Evolutionary conservation across 2,329 filamentous ascomycete genomes (phyloP), one percentile per base, ranked within the genome.

Genomic region (Colletotrichum sp.): DNA sequence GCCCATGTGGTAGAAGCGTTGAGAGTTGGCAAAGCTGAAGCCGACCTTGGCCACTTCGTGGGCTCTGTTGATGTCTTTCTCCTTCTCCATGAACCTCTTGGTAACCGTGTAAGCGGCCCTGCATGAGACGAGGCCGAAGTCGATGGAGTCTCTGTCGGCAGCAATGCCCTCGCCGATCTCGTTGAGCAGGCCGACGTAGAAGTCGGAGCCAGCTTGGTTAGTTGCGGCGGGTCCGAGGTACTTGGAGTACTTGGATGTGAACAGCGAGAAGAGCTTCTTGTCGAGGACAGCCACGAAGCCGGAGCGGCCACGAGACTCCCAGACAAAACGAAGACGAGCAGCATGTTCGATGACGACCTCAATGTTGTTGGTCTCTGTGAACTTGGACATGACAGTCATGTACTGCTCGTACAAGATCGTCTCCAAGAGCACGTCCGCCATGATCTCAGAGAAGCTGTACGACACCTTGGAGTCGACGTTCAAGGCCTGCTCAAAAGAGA

Each of bases 401-500:
- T 84, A 84, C 77, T 85, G 80, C 75, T 85, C 83, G 77, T 84
- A 85, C 76, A 87, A 79, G 16, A 83, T 76, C 55, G 84, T 84
- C 81, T 88, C 84, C 57, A 84, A 78, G 39, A 86, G 80, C 32
- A 85, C 79, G 67, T 76, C 69, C 85, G 85, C 80, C 79, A 85
- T 84, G 64, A 88, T 81, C 79, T 88, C 85, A 1, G 87, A 85
- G 81, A 87, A 87, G 4, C 64, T 73, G 57, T 83, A 85, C 26
- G 83, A 71, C 4, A 79, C 76, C 52, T 79, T 79, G 12, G 81
- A 76, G 18, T 85, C 81, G 15, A 82, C 80, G 24, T 82, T 80
- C 5, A 88, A 80, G 6, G 83, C 82, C 52, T 86, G 85, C 77
- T 89, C 86, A 39, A 89, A 86, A 1, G 84, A 82, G 5, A 87